These are phyloP conservation scores for Malbranchea zuffiana DNA, from an alignment of 2,329 filamentous ascomycete genomes.

Conservation along the genomic window DNA sequence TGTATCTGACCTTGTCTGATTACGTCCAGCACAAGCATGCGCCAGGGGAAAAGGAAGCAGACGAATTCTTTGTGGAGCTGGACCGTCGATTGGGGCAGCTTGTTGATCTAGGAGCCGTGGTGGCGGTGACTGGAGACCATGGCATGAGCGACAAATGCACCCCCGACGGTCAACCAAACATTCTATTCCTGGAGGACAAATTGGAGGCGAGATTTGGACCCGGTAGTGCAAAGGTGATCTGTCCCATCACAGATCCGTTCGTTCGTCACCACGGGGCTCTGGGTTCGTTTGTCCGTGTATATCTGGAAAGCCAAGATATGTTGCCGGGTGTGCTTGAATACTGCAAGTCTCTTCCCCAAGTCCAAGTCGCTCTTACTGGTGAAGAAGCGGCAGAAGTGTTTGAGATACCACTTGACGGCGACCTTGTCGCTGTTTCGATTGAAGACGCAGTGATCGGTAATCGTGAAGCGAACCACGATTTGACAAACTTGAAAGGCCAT, in stretches of 20 bases:
- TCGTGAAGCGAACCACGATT: constrained; percentile 26
- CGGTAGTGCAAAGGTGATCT: constrained; percentile 30
- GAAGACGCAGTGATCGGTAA: constrained; percentile 30
- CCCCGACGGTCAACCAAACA: constrained; percentile 26
- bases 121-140: constrained; percentile 36
- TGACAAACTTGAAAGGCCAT: constrained; percentile 25
- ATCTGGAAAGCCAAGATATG: constrained; percentile 21
- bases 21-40: constrained; percentile 38
- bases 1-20: constrained; percentile 38
- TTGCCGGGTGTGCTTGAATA: constrained; percentile 23
- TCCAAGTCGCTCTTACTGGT: constrained; percentile 25
- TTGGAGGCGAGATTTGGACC: constrained; percentile 25
- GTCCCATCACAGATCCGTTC: constrained; percentile 37
- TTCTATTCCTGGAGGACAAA: constrained; percentile 33
- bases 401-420: constrained; percentile 33
- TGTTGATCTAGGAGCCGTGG: constrained; percentile 25
- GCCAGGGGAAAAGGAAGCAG: constrained; percentile 28
- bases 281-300: constrained; percentile 34
- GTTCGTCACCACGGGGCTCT: constrained; percentile 36
- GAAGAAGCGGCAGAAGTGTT: constrained; percentile 26
- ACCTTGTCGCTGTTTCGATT: constrained; percentile 32
- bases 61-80: constrained; percentile 29
- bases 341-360: constrained; percentile 22
- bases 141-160: constrained; percentile 36
- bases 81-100: constrained; percentile 27